A percentile compares a stretch with the other conserved stretches of the same genome.
Evolutionary conservation across 352 stramenopile genomes (phyloP).

Genomic region (Globisporangium barbulae): DNA sequence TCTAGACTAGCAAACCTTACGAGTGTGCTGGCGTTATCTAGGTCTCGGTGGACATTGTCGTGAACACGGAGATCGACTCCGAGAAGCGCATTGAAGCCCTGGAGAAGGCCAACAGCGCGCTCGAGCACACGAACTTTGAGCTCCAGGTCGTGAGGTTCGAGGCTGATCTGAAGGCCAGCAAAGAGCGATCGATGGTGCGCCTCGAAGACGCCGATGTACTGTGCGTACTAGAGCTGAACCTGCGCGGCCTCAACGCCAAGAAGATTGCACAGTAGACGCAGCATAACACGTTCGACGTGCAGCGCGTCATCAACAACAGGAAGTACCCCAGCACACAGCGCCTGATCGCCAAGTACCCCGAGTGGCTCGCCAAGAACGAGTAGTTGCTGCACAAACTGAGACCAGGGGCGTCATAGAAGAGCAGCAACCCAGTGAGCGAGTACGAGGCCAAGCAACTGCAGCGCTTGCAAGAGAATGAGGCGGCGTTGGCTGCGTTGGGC

Average conservation of each 20-base stretch:
- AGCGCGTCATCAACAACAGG: neutral
- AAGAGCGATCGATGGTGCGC: neutral
- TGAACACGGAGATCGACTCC: conserved; percentile 66
- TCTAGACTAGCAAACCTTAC: neutral
- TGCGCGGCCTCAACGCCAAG: neutral
- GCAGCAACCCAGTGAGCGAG: conserved; percentile 3
- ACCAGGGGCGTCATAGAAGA: neutral
- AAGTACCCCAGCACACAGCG: too few species aligned
- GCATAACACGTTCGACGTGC: neutral
- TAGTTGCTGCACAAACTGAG: neutral
- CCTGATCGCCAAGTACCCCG: neutral
- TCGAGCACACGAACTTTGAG: conserved; percentile 42
- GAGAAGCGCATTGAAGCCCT: conserved; percentile 55
- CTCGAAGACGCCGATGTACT: neutral
- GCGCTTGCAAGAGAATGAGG: conserved; percentile 48
- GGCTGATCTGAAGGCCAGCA: conserved; percentile 28
- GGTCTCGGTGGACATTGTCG: conserved; percentile 50
- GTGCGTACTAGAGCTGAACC: neutral
- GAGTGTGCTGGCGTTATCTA: neutral
- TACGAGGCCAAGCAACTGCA: conserved; percentile 62
- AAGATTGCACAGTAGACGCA: neutral
- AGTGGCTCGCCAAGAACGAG: neutral
- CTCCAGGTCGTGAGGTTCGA: conserved; percentile 52
- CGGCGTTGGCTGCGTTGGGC: conserved; percentile 35
- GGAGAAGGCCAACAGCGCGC: conserved; percentile 29